Evolutionary conservation across 2,329 filamentous ascomycete genomes (phyloP).

Genomic region (Colletotrichum orchidophilum): DNA sequence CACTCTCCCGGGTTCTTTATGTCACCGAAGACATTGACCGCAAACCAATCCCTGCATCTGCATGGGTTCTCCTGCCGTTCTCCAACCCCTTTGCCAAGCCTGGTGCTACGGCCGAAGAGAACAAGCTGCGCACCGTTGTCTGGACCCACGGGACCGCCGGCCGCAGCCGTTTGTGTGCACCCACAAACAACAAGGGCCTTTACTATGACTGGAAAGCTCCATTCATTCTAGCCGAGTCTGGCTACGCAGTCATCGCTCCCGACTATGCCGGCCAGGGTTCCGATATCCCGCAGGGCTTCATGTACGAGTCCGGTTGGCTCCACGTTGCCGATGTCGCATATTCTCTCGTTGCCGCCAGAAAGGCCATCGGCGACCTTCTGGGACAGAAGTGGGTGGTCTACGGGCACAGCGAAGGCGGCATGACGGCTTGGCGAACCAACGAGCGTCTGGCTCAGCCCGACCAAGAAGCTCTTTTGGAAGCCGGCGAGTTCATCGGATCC

Average conservation of each 20-base stretch:
- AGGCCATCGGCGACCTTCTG: constrained; percentile 20
- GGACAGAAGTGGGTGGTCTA: constrained; percentile 36
- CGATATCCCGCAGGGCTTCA: constrained; percentile 36
- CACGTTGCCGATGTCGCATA: constrained; percentile 36
- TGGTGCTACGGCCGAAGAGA: neutral
- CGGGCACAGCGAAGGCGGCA: constrained; percentile 39
- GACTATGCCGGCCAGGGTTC: constrained; percentile 30
- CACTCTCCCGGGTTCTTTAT: constrained; percentile 27
- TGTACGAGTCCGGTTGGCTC: constrained; percentile 34
- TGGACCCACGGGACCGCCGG: constrained; percentile 41
- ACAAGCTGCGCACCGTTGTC: constrained; percentile 29
- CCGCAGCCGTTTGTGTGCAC: constrained; percentile 34
- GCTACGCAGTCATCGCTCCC: constrained; percentile 25
- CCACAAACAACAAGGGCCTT: constrained; percentile 37
- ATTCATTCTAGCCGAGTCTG: constrained; percentile 31
- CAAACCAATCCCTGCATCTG: constrained; percentile 31
- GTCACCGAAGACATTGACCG: constrained; percentile 35
- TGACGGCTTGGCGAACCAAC: constrained; percentile 39
- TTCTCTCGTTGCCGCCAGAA: constrained; percentile 33
- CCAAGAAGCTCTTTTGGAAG: constrained; percentile 1
- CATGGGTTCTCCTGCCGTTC: constrained; percentile 31
- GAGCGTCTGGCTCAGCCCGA: constrained; percentile 36
- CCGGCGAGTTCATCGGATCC: constrained; percentile 29
- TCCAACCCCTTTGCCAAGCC: neutral
- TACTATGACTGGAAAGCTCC: constrained; percentile 38